A percentile compares a stretch with the other conserved stretches of the same genome.
phyloP scores from a whole-genome alignment of 768 basidiomycete genomes.

The Suillus tomentosus region DNA sequence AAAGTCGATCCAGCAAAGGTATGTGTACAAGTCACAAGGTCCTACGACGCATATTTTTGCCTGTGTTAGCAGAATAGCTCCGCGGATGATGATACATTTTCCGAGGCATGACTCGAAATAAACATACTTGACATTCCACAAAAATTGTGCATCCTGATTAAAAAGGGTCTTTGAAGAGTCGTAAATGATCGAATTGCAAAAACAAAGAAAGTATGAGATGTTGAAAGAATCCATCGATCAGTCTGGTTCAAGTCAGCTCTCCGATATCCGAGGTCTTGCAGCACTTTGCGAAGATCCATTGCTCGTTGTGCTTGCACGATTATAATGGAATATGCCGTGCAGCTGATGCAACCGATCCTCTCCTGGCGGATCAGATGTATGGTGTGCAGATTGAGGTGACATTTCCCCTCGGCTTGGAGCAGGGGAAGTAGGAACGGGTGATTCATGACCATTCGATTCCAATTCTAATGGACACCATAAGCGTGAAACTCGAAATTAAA shows the following conservation, averaged over 20 bases:
- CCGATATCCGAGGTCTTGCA: conserved; percentile 17
- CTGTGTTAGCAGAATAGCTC: background rate
- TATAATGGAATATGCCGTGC: conserved; percentile 82
- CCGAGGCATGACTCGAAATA: background rate
- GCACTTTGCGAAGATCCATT: conserved; percentile 39
- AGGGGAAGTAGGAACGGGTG: conserved; percentile 32
- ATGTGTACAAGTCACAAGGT: background rate
- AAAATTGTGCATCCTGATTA: conserved; percentile 32
- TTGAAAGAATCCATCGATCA: conserved; percentile 25
- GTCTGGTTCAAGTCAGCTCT: conserved; percentile 17
- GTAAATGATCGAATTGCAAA: conserved; percentile 12
- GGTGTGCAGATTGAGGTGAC: conserved; percentile 39
- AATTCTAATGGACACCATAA: conserved; percentile 46
- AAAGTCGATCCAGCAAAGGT: background rate
- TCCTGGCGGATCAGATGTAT: conserved; percentile 36
- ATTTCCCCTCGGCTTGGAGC: conserved; percentile 29
- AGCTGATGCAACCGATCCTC: conserved; percentile 74
- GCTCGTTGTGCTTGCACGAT: conserved; percentile 61
- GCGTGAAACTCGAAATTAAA: conserved; percentile 4
- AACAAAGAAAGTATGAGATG: conserved; percentile 20
- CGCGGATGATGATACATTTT: background rate
- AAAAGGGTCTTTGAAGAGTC: conserved; percentile 22
- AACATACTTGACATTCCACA: conserved; percentile 9
- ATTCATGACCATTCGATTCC: conserved; percentile 54
- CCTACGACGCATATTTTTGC: background rate